Conservation (phyloP, 2,329 filamentous ascomycete genomes). For the Phaeosphaeria sp. region DNA sequence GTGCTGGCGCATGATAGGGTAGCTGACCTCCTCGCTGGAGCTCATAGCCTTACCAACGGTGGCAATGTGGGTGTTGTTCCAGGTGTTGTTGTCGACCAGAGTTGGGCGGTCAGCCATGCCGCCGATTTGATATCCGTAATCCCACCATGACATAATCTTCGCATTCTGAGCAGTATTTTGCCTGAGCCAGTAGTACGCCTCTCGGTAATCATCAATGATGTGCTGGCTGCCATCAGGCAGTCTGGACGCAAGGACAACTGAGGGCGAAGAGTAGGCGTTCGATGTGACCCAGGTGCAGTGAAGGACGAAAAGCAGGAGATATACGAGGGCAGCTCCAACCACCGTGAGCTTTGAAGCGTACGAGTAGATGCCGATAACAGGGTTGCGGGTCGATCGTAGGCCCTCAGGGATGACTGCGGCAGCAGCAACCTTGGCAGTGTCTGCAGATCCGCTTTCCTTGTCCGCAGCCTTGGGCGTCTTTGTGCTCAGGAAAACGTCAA, state of each 20-base stretch:
- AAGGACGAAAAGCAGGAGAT: constrained; percentile 90
- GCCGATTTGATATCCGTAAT: constrained; percentile 99
- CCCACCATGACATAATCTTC: constrained; percentile 99
- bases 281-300: constrained; percentile 99
- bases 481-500: constrained; percentile 81
- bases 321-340: constrained; percentile 73
- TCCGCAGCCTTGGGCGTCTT: constrained; percentile 64
- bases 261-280: constrained; percentile 97
- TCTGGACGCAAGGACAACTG: constrained; percentile 90
- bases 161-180: constrained; percentile 95
- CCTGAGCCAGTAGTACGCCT: constrained; percentile 98
- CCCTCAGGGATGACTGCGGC: constrained; percentile 61
- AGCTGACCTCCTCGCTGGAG: constrained; percentile 95
- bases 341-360: constrained; percentile 80
- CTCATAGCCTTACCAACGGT: constrained; percentile 99
- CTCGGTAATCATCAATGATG: constrained; percentile 99
- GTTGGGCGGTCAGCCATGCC: constrained; percentile 98
- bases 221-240: constrained; percentile 95
- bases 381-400: constrained; percentile 74
- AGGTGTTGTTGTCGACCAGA: constrained; percentile 98
- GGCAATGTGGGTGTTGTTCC: constrained; percentile 99
- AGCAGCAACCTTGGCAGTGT: constrained; percentile 48
- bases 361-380: constrained; percentile 83
- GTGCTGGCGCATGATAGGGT: constrained; percentile 97
- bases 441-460: constrained; percentile 52